Conservation (phyloP, 2,329 filamentous ascomycete species). For the Monascus ruber region DNA sequence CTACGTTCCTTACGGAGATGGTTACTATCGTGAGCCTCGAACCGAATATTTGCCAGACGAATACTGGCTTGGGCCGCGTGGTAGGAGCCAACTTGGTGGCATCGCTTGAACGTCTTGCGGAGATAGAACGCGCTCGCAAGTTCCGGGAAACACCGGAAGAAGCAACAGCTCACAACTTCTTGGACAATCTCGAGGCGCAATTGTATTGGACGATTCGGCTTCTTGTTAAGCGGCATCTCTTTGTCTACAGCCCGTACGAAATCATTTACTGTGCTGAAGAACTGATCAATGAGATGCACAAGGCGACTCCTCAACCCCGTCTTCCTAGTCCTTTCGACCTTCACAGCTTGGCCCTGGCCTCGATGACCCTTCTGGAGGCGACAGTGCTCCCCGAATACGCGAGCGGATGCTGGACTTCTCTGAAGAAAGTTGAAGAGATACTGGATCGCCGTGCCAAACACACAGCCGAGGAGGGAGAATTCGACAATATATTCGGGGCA, state of each 20-base stretch:
- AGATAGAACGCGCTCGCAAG: constrained; percentile 23
- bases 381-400: constrained; percentile 29
- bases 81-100: constrained; percentile 25
- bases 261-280: constrained; percentile 30
- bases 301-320: constrained; percentile 17
- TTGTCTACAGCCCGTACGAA: constrained; percentile 30
- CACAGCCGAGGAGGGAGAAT: constrained; percentile 18
- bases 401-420: constrained; percentile 27
- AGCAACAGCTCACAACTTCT: constrained; percentile 14
- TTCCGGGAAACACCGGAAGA: constrained; percentile 16
- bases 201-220: constrained; percentile 33
- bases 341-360: constrained; percentile 29
- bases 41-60: constrained; percentile 24
- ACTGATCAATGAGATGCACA: constrained; percentile 29
- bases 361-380: constrained; percentile 32
- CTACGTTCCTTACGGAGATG: constrained; percentile 26
- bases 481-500: constrained; percentile 28
- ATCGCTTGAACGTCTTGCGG: constrained; percentile 27
- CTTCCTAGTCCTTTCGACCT: constrained; percentile 29
- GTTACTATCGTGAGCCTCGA: constrained; percentile 22
- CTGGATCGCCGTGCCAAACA: constrained; percentile 34
- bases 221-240: constrained; percentile 33
- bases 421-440: constrained; percentile 42
- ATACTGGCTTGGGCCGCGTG: constrained; percentile 24
- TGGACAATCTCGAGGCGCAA: constrained; percentile 28